Percentiles rank a stretch among this genome's conserved stretches.
Conservation (phyloP, 257 asterid species). For the Scutellaria minor region DNA sequence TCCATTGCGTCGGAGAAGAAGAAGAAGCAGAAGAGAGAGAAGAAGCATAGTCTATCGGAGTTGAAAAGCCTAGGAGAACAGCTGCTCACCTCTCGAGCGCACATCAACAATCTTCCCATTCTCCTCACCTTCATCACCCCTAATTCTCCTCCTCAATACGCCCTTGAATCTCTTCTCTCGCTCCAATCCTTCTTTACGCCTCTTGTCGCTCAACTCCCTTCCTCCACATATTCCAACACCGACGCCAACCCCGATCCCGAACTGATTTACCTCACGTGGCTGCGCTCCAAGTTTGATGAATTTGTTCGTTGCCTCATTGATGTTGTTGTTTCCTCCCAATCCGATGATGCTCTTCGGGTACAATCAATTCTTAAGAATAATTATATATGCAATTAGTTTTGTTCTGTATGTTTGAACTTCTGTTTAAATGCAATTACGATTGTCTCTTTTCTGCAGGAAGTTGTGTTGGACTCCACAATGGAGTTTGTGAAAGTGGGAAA, state of each 20-base stretch:
- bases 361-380: background rate
- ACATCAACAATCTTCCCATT: slow-evolving; percentile 74
- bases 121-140: slow-evolving; percentile 63
- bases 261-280: slow-evolving; percentile 63
- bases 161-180: slow-evolving; percentile 76
- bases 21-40: slow-evolving; percentile 46
- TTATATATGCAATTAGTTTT: too few species aligned
- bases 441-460: slow-evolving; percentile 54
- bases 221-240: slow-evolving; percentile 27
- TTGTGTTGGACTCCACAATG: slow-evolving; percentile 77
- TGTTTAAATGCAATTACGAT: background rate
- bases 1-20: slow-evolving; percentile 42
- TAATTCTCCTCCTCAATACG: slow-evolving; percentile 55
- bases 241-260: slow-evolving; percentile 58
- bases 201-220: slow-evolving; percentile 62
- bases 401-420: background rate
- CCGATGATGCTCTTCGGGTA: slow-evolving; percentile 69
- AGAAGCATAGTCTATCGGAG: slow-evolving; percentile 42
- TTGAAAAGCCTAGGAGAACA: slow-evolving; percentile 68
- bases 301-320: slow-evolving; percentile 51
- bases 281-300: slow-evolving; percentile 77
- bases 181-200: slow-evolving; percentile 90
- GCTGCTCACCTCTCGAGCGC: slow-evolving; percentile 69
- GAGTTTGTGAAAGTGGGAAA: slow-evolving; percentile 91
- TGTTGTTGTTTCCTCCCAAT: slow-evolving; percentile 47